Evolutionary conservation across 2,329 filamentous ascomycete species (phyloP).

Genomic region (Fragosphaeria purpurea): DNA sequence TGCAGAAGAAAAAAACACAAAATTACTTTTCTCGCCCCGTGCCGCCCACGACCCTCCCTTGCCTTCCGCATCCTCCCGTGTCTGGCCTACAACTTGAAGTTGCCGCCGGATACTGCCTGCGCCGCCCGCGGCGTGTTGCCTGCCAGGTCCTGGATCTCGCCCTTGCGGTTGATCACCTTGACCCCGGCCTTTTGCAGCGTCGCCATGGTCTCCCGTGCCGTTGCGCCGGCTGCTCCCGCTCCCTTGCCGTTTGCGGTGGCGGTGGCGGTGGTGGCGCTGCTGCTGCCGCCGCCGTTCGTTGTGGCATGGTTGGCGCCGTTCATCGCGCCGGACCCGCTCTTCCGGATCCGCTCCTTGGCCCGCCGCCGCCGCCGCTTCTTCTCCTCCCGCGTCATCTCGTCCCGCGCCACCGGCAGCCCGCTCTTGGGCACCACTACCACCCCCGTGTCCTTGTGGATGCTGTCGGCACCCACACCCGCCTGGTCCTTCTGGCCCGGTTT

Average conservation of each 20-base stretch:
- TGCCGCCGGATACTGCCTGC: slow-evolving; percentile 42
- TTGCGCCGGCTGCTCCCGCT: slow-evolving; percentile 40
- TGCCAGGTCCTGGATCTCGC: slow-evolving; percentile 72
- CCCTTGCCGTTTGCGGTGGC: slow-evolving; percentile 26
- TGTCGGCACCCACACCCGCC: slow-evolving; percentile 7
- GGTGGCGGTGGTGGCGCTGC: slow-evolving; percentile 39
- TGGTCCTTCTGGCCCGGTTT: slow-evolving; percentile 67
- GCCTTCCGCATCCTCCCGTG: too few relatives aligned
- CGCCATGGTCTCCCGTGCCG: slow-evolving; percentile 32
- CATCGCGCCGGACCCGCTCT: slow-evolving; percentile 41
- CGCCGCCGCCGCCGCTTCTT: slow-evolving; percentile 66
- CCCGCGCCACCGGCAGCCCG: slow-evolving; percentile 65
- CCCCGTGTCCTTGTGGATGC: slow-evolving; percentile 4
- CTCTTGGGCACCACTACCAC: slow-evolving; percentile 62
- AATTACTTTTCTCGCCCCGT: too few relatives aligned
- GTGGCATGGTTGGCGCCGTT: slow-evolving; percentile 16
- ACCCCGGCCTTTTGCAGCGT: slow-evolving; percentile 61
- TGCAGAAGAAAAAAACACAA: too few relatives aligned
- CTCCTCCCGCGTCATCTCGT: slow-evolving; percentile 84
- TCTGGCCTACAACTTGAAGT: slow-evolving; percentile 47
- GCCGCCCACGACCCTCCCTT: too few relatives aligned
- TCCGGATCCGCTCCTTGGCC: slow-evolving; percentile 76
- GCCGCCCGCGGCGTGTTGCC: slow-evolving; percentile 60
- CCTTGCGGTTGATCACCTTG: slow-evolving; percentile 84
- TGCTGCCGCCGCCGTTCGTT: slow-evolving; percentile 30